A percentile compares a stretch with the other conserved stretches of the same genome.
Evolutionary conservation across 805 yeast species (phyloP).

Genomic region (Metschnikowia santaceciliae): DNA sequence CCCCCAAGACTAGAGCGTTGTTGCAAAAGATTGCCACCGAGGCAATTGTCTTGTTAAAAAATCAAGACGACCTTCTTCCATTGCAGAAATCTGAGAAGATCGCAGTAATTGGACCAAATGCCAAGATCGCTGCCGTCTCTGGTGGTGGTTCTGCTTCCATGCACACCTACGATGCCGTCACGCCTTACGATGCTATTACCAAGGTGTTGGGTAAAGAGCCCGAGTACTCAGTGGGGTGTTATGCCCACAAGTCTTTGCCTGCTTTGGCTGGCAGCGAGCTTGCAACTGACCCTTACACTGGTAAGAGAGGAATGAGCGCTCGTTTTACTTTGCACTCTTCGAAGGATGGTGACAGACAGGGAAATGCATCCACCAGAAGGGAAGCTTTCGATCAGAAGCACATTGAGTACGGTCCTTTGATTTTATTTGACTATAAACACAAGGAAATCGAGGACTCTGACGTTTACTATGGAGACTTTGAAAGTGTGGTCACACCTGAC

Average conservation of each 20-base stretch:
- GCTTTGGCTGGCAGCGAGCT: slow-evolving; percentile 23
- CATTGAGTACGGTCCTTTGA: slow-evolving; percentile 14
- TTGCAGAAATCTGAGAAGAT: slow-evolving; percentile 37
- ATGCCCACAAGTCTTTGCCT: slow-evolving; percentile 29
- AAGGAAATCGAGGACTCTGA: slow-evolving; percentile 7
- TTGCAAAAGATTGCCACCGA: slow-evolving; percentile 31
- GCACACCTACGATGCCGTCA: slow-evolving; percentile 43
- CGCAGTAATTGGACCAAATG: slow-evolving; percentile 61
- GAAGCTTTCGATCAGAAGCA: slow-evolving; percentile 23
- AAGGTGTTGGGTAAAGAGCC: slow-evolving; percentile 24
- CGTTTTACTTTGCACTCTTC: slow-evolving; percentile 25
- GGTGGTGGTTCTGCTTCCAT: slow-evolving; percentile 65
- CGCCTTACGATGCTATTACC: slow-evolving; percentile 47
- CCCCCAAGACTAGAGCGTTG: slow-evolving; percentile 21
- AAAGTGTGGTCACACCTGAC: slow-evolving; percentile 22
- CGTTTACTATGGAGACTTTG: slow-evolving; percentile 16
- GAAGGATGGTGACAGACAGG: not conserved
- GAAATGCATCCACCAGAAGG: slow-evolving; percentile 15
- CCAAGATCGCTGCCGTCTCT: slow-evolving; percentile 44
- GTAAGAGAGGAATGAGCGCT: slow-evolving; percentile 24
- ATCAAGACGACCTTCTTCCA: slow-evolving; percentile 47
- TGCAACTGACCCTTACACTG: slow-evolving; percentile 19
- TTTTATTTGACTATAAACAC: slow-evolving; percentile 18
- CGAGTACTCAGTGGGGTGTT: slow-evolving; percentile 32
- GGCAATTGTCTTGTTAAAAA: slow-evolving; percentile 54